A percentile compares a stretch with the other conserved stretches of the same genome.
phyloP scores from a whole-genome alignment of 2,329 filamentous ascomycete species.

The Ophiosphaerella narmari region DNA sequence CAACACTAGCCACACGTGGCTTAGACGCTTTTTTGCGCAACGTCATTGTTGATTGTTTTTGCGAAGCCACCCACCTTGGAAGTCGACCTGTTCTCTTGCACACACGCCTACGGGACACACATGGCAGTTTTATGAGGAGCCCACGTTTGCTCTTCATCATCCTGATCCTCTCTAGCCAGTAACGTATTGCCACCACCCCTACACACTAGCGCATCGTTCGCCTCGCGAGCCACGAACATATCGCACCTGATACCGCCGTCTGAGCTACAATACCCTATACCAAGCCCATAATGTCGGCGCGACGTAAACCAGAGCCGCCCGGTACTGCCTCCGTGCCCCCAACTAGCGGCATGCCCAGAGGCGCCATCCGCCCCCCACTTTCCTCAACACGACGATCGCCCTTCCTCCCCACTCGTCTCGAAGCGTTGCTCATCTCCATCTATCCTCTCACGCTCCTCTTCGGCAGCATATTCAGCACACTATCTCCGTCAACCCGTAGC shows the following conservation, averaged over 20 bases:
- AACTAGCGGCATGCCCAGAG: constrained; percentile 29
- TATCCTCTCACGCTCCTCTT: constrained; percentile 81
- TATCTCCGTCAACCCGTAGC: constrained; percentile 72
- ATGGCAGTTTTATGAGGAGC: background rate
- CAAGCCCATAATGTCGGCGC: constrained; percentile 33
- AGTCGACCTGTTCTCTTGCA: background rate
- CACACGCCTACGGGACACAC: background rate
- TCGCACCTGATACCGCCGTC: constrained; percentile 1
- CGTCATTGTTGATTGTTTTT: constrained; percentile 25
- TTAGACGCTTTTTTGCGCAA: constrained; percentile 17
- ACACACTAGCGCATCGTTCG: too few relatives aligned
- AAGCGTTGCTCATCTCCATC: constrained; percentile 66
- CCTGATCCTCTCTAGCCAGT: too few relatives aligned
- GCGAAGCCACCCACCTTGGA: background rate
- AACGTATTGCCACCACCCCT: too few relatives aligned
- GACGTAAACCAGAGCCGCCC: constrained; percentile 34
- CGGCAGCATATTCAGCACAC: constrained; percentile 77
- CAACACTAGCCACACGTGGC: constrained; percentile 27
- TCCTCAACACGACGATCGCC: constrained; percentile 53
- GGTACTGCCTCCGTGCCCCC: constrained; percentile 18
- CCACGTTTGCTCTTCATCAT: constrained; percentile 1
- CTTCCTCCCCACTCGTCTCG: constrained; percentile 71
- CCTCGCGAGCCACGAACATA: background rate
- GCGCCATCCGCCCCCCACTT: constrained; percentile 28
- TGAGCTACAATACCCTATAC: background rate